phyloP scores from a whole-genome alignment of 2,329 filamentous ascomycete genomes.

The Plenodomus biglobosus region DNA sequence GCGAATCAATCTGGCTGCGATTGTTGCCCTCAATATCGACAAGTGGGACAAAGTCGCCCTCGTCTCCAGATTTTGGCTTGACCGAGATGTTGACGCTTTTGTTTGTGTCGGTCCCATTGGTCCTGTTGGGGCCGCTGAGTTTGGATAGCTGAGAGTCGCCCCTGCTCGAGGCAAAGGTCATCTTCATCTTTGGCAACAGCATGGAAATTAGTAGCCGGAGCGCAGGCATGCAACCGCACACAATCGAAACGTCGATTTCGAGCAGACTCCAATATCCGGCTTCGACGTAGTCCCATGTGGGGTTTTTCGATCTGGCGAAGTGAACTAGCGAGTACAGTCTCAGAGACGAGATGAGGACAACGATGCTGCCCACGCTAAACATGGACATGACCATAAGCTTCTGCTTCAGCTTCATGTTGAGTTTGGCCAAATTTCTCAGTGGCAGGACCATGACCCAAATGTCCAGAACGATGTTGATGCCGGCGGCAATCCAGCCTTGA shows the following conservation, averaged over 20 bases:
- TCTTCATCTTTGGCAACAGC: slow-evolving; percentile 17
- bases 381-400: slow-evolving; percentile 43
- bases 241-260: slow-evolving; percentile 36
- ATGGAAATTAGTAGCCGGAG: slow-evolving; percentile 18
- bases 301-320: slow-evolving; percentile 47
- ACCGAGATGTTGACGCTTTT: slow-evolving; percentile 12
- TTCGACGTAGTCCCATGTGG: slow-evolving; percentile 45
- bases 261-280: slow-evolving; percentile 46
- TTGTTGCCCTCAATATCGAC: slow-evolving; percentile 20
- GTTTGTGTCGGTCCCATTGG: neutral
- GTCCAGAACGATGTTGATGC: slow-evolving; percentile 39
- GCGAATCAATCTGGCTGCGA: slow-evolving; percentile 1
- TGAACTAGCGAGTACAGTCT: slow-evolving; percentile 45
- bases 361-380: slow-evolving; percentile 45
- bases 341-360: slow-evolving; percentile 48
- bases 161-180: slow-evolving; percentile 13
- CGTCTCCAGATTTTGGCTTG: slow-evolving; percentile 21
- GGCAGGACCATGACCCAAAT: slow-evolving; percentile 34
- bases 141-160: slow-evolving; percentile 3
- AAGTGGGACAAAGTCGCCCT: slow-evolving; percentile 23
- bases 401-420: slow-evolving; percentile 37
- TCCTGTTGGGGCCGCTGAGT: neutral
- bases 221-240: slow-evolving; percentile 49
- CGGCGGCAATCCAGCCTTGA: slow-evolving; percentile 35
- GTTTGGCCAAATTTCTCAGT: slow-evolving; percentile 29